A percentile compares a stretch with the other conserved stretches of the same genome.
Evolutionary conservation across 495 filamentous ascomycete genomes (phyloP).

Genomic region (Talaromyces wortmannii): DNA sequence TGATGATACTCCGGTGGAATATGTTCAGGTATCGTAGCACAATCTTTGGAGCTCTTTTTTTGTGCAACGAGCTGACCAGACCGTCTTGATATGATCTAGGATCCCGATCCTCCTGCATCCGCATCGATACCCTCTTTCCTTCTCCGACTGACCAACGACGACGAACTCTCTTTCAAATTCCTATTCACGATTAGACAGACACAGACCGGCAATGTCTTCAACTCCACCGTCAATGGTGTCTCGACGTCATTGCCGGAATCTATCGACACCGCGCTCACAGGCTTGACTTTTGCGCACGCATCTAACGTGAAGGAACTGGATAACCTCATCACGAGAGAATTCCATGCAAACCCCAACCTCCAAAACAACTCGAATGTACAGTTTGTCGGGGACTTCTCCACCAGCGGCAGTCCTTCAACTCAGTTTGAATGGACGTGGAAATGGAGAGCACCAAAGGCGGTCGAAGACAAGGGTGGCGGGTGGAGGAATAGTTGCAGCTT

Average conservation of each 20-base stretch:
- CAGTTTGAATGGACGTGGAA: conserved; percentile 95
- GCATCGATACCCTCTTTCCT: conserved; percentile 64
- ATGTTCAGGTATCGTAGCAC: conserved; percentile 66
- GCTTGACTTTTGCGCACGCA: conserved; percentile 87
- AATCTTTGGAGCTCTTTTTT: not conserved
- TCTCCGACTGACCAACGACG: conserved; percentile 80
- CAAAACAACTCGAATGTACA: conserved; percentile 97
- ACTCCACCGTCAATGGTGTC: conserved; percentile 42
- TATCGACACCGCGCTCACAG: conserved; percentile 72
- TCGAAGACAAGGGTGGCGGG: conserved; percentile 80
- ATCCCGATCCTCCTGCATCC: conserved; percentile 60
- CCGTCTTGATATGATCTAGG: conserved; percentile 40
- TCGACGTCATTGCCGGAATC: conserved; percentile 38
- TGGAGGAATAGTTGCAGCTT: conserved; percentile 97
- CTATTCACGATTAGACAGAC: conserved; percentile 79
- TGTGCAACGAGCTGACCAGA: not conserved
- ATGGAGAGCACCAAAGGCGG: conserved; percentile 83
- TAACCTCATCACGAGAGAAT: conserved; percentile 88
- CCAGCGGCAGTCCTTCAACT: conserved; percentile 71
- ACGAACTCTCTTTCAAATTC: conserved; percentile 87
- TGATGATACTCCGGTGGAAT: conserved; percentile 76
- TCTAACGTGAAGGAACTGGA: conserved; percentile 81
- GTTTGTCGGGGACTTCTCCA: conserved; percentile 81
- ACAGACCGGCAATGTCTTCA: conserved; percentile 33
- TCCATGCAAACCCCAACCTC: conserved; percentile 93